Evolutionary conservation across 1,284 basidiomycete genomes (phyloP).

Genomic region (Paramarasmius palmivorus): DNA sequence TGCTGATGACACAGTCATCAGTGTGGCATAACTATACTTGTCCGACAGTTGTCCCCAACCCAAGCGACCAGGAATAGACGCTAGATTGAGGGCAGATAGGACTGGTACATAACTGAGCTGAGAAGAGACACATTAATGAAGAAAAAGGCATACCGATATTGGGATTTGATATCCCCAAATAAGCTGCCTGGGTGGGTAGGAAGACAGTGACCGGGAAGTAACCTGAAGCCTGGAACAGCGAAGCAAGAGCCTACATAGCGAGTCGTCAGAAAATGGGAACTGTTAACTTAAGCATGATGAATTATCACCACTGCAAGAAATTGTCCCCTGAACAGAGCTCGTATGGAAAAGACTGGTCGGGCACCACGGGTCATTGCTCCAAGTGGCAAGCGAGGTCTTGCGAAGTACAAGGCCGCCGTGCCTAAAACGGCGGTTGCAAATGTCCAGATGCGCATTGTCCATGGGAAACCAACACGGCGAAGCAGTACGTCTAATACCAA

Average conservation of each 20-base stretch:
- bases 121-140: not conserved
- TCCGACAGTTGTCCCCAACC: not conserved
- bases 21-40: not conserved
- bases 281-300: too few relatives aligned
- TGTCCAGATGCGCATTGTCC: too few relatives aligned
- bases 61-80: not conserved
- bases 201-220: slow-evolving; percentile 2
- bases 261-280: too few relatives aligned
- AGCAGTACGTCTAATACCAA: not conserved
- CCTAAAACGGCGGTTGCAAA: too few relatives aligned
- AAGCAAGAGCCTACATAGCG: not conserved
- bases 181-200: not conserved
- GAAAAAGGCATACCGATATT: not conserved
- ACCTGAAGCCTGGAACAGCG: not conserved
- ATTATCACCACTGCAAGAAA: too few relatives aligned
- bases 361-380: too few relatives aligned
- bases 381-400: too few relatives aligned
- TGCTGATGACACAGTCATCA: not conserved
- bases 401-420: too few relatives aligned
- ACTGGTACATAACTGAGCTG: not conserved
- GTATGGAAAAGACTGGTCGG: too few relatives aligned
- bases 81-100: not conserved
- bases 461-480: too few relatives aligned
- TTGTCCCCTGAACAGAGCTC: too few relatives aligned
- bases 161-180: not conserved